phyloP scores from a whole-genome alignment of 73 alveolate genomes.

The Symbiodinium pilosum region DNA sequence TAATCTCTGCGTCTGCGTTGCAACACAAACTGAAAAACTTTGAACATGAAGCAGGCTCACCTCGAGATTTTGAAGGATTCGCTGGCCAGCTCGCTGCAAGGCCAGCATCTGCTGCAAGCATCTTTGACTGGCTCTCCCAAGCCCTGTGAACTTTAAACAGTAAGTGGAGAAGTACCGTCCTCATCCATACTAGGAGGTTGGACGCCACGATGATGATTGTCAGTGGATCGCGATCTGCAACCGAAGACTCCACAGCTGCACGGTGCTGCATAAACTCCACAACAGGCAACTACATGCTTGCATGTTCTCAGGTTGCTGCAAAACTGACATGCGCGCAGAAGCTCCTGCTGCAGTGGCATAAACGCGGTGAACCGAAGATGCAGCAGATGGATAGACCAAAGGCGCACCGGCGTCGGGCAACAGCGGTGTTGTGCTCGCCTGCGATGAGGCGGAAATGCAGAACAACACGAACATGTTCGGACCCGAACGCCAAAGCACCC shows the following conservation, averaged over 20 bases:
- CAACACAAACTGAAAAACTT: no score
- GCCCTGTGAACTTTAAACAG: no score
- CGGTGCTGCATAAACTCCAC: background rate
- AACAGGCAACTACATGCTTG: background rate
- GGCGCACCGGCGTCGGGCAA: background rate
- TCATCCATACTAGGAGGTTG: background rate
- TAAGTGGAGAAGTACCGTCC: background rate
- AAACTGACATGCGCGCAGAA: background rate
- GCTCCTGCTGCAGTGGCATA: background rate
- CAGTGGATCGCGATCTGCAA: background rate
- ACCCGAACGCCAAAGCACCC: background rate
- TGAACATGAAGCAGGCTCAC: background rate
- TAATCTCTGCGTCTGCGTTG: no score
- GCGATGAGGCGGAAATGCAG: background rate
- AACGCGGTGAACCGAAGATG: background rate
- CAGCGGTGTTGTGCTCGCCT: slow-evolving; percentile 4
- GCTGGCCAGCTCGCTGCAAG: slow-evolving; percentile 29
- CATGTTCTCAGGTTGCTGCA: no score
- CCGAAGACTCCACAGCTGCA: background rate
- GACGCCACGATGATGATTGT: background rate
- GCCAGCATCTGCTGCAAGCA: slow-evolving; percentile 10
- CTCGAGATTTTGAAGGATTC: slow-evolving; percentile 38
- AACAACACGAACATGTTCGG: background rate
- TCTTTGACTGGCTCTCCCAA: no score
- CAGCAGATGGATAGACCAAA: background rate